Percentiles rank a stretch among this genome's conserved stretches.
These are phyloP conservation scores for Colletotrichum lindemuthianum DNA, from an alignment of 2,329 filamentous ascomycete genomes.

Conservation along the genomic window DNA sequence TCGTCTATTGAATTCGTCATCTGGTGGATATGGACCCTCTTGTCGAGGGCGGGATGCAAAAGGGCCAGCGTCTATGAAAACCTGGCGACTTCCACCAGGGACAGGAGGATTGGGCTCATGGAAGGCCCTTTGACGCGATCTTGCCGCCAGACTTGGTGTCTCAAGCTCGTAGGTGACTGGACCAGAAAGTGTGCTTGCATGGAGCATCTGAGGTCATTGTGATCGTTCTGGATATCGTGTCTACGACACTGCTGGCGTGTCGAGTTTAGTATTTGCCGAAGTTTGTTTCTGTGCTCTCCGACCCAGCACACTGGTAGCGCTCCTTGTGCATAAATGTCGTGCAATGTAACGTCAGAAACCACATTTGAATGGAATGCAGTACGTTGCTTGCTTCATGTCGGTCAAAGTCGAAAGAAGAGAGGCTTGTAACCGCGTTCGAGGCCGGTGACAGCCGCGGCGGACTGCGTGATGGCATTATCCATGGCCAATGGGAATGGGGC, in stretches of 20 bases:
- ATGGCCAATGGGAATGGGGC: conserved; percentile 34
- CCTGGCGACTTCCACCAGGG: too few relatives aligned
- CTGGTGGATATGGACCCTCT: not conserved
- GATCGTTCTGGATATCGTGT: conserved; percentile 1
- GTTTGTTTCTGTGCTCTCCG: conserved; percentile 3
- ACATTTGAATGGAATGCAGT: conserved; percentile 3
- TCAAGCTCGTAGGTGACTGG: not conserved
- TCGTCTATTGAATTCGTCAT: conserved; percentile 2
- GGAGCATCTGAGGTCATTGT: conserved; percentile 1
- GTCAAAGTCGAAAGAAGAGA: conserved; percentile 7
- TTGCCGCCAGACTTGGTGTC: conserved; percentile 19
- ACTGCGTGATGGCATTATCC: conserved; percentile 19
- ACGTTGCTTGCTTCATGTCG: conserved; percentile 14
- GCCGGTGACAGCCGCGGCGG: conserved; percentile 29
- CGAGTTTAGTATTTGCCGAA: conserved; percentile 11
- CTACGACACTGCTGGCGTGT: conserved; percentile 5
- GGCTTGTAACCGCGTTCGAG: conserved; percentile 19
- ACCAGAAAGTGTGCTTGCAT: not conserved
- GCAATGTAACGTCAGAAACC: conserved; percentile 24
- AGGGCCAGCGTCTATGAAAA: too few relatives aligned
- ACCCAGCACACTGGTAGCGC: conserved; percentile 46
- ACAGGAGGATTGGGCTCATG: not conserved
- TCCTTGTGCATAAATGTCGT: conserved; percentile 40
- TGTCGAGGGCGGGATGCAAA: not conserved
- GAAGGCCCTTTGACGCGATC: conserved; percentile 13